Conservation (phyloP, 1,284 basidiomycete species). For the Sutorius eximius region DNA sequence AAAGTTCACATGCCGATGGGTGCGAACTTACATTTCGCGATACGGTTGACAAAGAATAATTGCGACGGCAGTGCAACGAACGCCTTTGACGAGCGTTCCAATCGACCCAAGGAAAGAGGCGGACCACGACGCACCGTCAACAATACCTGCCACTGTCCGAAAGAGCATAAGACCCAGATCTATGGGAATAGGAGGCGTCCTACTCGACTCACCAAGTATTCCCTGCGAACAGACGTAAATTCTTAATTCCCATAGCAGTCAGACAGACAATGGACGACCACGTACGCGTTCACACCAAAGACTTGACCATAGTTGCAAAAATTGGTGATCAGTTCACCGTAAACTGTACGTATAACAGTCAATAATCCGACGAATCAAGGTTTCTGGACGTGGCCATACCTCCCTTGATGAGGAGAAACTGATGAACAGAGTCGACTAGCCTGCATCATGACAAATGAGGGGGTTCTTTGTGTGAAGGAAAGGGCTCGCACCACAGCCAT, state of each 20-base stretch:
- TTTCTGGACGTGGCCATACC: slow-evolving; percentile 10
- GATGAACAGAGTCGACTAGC: slow-evolving; percentile 19
- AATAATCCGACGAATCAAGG: background rate
- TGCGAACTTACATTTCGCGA: slow-evolving; percentile 17
- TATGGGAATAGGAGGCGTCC: background rate
- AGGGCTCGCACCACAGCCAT: slow-evolving; percentile 18
- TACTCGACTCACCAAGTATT: slow-evolving; percentile 18
- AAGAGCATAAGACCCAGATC: background rate
- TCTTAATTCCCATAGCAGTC: background rate
- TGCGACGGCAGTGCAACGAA: slow-evolving; percentile 24
- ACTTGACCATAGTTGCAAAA: slow-evolving; percentile 17
- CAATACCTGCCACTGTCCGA: slow-evolving; percentile 20
- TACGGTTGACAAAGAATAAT: slow-evolving; percentile 22
- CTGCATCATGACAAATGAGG: slow-evolving; percentile 6
- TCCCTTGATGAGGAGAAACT: slow-evolving; percentile 22
- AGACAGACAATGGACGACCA: background rate
- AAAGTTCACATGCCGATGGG: background rate
- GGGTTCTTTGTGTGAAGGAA: background rate
- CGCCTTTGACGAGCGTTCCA: background rate
- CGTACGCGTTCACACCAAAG: slow-evolving; percentile 14
- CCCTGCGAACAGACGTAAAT: background rate
- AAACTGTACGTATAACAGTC: slow-evolving; percentile 12
- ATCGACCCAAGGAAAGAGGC: background rate
- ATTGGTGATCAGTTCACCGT: slow-evolving; percentile 16
- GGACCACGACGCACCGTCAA: slow-evolving; percentile 14